Base-by-base conservation (phyloP, 345 rosid species). In the Salix suchowensis region DNA sequence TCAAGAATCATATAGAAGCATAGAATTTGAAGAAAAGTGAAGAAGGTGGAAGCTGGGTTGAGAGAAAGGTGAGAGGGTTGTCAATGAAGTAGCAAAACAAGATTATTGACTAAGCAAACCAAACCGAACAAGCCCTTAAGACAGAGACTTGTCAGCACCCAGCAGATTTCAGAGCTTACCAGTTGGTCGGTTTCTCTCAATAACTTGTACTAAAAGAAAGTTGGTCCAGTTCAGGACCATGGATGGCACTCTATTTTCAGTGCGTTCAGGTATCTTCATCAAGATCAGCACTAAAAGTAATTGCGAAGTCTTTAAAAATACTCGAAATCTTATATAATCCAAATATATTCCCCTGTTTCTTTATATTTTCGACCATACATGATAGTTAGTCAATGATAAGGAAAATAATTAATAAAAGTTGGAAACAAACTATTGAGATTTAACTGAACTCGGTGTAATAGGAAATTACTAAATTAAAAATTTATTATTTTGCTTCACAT, bases 71-170 rank as follows among this genome's bases (percentile, higher is more conserved):
- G 68, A 6, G 12, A 14, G 3, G 79, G 76, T 42, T 65, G 71
- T 58, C 62, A 70, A 11, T 65, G 78, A 21, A 30, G 70, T 75
- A 39, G 73, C 18, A 30, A 40, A 68, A n/a, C 62, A 58, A 44
- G 74, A 39, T 3, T 52, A 28, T 72, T 54, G 81, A 82, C 77
- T 78, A 82, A 80, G 77, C 78, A 77, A 85, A 52, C 76, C 72
- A 74, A 71, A 50, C 24, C 7, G 7, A 40, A 0, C 2, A 40
- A 5, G 13, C 44, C 48, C 65, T 24, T 65, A 2, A 24, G 77
- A 65, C 44, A 74, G 26, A n/a, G 77, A 74, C 77, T 44, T 68
- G 71, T 68, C 71, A 40, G 62, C 74, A 2, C 60, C 18, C 74
- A 50, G 46, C 77, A 42, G 70, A 65, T 39, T 62, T 39, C 28